Conservation (phyloP, 1,284 basidiomycete species). For the Farysia itapuensis region DNA sequence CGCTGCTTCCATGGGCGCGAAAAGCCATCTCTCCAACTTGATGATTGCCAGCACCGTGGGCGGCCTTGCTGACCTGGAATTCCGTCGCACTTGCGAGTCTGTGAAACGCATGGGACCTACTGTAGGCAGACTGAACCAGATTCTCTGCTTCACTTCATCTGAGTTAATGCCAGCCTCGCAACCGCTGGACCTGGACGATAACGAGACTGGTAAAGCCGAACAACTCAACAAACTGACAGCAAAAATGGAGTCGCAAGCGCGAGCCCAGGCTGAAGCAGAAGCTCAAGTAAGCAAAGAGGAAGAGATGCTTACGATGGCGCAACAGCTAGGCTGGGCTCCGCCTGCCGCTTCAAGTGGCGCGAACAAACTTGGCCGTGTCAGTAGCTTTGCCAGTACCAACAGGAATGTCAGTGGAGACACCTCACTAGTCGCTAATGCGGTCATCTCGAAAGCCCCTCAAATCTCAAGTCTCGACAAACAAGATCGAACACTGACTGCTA, state of each 20-base stretch:
- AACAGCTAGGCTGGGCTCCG: conserved; percentile 46
- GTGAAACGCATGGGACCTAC: conserved; percentile 42
- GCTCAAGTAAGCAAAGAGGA: conserved; percentile 35
- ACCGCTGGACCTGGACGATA: conserved; percentile 40
- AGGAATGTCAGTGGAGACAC: conserved; percentile 6
- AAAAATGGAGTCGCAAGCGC: conserved; percentile 25
- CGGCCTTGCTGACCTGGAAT: conserved; percentile 53
- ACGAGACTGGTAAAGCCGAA: conserved; percentile 37
- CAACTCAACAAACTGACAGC: conserved; percentile 35
- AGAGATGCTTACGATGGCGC: conserved; percentile 26
- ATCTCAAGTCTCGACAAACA: too few relatives aligned
- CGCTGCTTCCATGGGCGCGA: conserved; percentile 38
- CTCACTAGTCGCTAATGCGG: too few relatives aligned
- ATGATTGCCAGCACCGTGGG: conserved; percentile 45
- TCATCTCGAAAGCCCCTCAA: too few relatives aligned
- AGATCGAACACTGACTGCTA: too few relatives aligned
- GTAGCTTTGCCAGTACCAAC: conserved; percentile 13
- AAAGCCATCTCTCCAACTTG: conserved; percentile 41
- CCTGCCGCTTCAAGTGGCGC: conserved; percentile 13
- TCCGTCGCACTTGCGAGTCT: conserved; percentile 48
- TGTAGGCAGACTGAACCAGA: conserved; percentile 47
- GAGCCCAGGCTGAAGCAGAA: conserved; percentile 30
- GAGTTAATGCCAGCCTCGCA: conserved; percentile 54
- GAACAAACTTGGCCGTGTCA: conserved; percentile 18
- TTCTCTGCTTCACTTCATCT: conserved; percentile 46